A percentile compares a stretch with the other conserved stretches of the same genome.
Conservation (phyloP, 768 basidiomycete species). For the Boletellus sp. region DNA sequence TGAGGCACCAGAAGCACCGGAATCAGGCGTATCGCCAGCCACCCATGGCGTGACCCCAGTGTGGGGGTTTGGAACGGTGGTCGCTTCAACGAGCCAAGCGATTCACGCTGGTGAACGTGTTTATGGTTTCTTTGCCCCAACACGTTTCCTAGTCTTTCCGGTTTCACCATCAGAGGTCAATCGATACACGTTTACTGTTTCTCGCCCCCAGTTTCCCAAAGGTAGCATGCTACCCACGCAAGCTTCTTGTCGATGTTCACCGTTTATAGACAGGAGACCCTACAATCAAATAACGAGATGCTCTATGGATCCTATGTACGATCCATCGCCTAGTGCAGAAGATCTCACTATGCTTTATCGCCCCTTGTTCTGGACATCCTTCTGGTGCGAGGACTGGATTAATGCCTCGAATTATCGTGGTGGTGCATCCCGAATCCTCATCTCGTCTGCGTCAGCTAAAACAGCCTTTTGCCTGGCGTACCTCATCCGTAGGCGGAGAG, state of each 20-base stretch:
- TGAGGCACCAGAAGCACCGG: constrained; percentile 37
- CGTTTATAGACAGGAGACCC: constrained; percentile 54
- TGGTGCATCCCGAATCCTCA: constrained; percentile 45
- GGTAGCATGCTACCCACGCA: constrained; percentile 32
- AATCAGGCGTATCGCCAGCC: constrained; percentile 35
- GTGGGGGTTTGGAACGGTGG: constrained; percentile 66
- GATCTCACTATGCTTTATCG: constrained; percentile 70
- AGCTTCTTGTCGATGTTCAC: not conserved
- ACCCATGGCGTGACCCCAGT: constrained; percentile 66
- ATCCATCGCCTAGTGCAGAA: constrained; percentile 43
- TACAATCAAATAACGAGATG: constrained; percentile 69
- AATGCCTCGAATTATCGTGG: constrained; percentile 47
- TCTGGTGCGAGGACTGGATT: constrained; percentile 74
- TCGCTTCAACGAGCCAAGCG: constrained; percentile 45
- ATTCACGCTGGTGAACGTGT: constrained; percentile 55
- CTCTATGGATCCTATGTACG: constrained; percentile 51
- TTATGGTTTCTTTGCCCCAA: constrained; percentile 59
- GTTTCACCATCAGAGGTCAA: constrained; percentile 52
- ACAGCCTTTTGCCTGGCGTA: constrained; percentile 71
- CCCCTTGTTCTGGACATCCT: constrained; percentile 72
- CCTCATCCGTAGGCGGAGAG: constrained; percentile 46
- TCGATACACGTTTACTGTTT: constrained; percentile 50
- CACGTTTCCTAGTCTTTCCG: constrained; percentile 52
- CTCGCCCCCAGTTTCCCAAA: constrained; percentile 57
- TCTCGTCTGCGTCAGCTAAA: constrained; percentile 71